Percentiles rank a stretch among this genome's conserved stretches.
These are phyloP conservation scores for Sicyos edulis DNA, from an alignment of 306 rosid genomes.

Conservation along the genomic window DNA sequence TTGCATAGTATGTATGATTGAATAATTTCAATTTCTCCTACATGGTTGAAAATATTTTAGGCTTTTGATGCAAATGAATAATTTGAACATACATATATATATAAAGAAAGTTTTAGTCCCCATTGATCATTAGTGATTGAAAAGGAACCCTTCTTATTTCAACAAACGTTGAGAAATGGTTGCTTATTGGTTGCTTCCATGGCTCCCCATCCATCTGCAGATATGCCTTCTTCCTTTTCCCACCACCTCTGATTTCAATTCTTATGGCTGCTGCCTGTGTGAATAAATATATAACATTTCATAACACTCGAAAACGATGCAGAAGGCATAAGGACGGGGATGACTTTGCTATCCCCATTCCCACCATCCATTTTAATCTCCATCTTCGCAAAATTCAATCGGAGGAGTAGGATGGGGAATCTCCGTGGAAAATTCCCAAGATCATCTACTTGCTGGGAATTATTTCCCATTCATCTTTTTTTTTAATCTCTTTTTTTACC, in stretches of 20 bases:
- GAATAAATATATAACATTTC: neutral
- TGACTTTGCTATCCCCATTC: too few relatives aligned
- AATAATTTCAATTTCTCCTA: too few relatives aligned
- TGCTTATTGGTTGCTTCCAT: conserved; percentile 83
- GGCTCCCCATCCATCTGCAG: conserved; percentile 99
- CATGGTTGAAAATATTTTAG: neutral
- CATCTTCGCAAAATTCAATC: too few relatives aligned
- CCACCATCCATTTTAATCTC: too few relatives aligned
- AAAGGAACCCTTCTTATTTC: conserved; percentile 85
- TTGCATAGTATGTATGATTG: too few relatives aligned
- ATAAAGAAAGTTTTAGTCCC: conserved; percentile 27
- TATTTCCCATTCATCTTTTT: too few relatives aligned
- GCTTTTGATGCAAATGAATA: neutral
- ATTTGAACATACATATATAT: neutral
- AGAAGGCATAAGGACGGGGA: too few relatives aligned
- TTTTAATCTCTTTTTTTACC: too few relatives aligned
- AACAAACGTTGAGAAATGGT: conserved; percentile 59
- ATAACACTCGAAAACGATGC: neutral
- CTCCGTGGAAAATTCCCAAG: too few relatives aligned
- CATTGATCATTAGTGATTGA: conserved; percentile 61
- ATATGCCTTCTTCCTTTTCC: conserved; percentile 69
- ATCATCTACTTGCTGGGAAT: too few relatives aligned
- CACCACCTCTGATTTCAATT: conserved; percentile 87
- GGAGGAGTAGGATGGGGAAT: too few relatives aligned
- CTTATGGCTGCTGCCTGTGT: conserved; percentile 84